Conservation (phyloP, 2,329 filamentous ascomycete species). For the Corinectria fuckeliana region DNA sequence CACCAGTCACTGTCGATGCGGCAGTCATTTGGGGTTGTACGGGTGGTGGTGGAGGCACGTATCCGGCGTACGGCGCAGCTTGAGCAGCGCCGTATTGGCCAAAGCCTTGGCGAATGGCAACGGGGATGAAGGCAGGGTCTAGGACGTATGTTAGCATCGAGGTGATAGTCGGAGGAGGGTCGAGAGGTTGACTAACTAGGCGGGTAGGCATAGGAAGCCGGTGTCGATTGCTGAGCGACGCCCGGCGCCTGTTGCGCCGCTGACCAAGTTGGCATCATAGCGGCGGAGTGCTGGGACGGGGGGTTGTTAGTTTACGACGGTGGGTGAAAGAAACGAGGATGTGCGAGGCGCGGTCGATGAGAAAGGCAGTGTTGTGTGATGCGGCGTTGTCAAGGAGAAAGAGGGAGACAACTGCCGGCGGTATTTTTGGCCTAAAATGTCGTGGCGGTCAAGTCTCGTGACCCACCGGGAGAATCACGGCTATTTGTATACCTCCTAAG, state of each 20-base stretch:
- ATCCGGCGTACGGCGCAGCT: constrained; percentile 43
- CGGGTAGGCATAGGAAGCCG: constrained; percentile 47
- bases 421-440: constrained; percentile 34
- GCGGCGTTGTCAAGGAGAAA: constrained; percentile 12
- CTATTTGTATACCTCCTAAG: constrained; percentile 9
- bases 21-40: constrained; percentile 36
- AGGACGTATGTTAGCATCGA: constrained; percentile 33
- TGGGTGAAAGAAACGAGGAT: constrained; percentile 22
- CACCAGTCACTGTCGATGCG: constrained; percentile 35
- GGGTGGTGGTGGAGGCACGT: constrained; percentile 39
- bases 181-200: constrained; percentile 42
- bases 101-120: constrained; percentile 68
- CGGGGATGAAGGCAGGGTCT: constrained; percentile 65
- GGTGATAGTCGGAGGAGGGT: background rate
- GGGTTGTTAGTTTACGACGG: constrained; percentile 35
- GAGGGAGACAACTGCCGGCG: constrained; percentile 22
- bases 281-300: constrained; percentile 28
- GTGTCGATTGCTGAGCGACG: constrained; percentile 46
- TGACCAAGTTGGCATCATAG: constrained; percentile 49
- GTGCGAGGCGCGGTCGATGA: constrained; percentile 18
- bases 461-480: constrained; percentile 27
- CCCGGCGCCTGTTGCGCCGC: constrained; percentile 49
- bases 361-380: constrained; percentile 16
- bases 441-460: constrained; percentile 39
- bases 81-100: constrained; percentile 49